Conservation (phyloP, 2,329 filamentous ascomycete species). For the Curvularia verruculosa region DNA sequence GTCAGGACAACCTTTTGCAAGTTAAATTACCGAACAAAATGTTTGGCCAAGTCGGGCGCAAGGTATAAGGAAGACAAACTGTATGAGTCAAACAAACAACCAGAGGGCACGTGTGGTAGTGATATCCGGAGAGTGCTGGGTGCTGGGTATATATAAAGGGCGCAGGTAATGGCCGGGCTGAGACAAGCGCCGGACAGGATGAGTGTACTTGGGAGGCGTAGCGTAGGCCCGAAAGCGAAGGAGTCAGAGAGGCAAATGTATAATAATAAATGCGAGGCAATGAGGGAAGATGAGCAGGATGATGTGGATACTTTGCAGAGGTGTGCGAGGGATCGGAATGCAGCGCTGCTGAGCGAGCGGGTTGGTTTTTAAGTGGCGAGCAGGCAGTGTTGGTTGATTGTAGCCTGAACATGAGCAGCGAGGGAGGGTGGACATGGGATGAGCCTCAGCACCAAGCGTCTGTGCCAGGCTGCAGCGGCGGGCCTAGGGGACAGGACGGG, state of each 20-base stretch:
- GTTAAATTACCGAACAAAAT: background rate
- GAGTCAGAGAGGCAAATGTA: conserved; percentile 33
- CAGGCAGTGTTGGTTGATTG: conserved; percentile 33
- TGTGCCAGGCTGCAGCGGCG: conserved; percentile 32
- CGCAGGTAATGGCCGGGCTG: conserved; percentile 33
- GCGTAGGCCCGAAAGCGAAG: conserved; percentile 22
- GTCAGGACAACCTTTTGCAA: background rate
- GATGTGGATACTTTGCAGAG: conserved; percentile 27
- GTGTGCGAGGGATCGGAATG: conserved; percentile 27
- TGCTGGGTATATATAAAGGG: conserved; percentile 20
- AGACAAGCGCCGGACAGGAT: conserved; percentile 34
- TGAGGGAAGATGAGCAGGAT: conserved; percentile 32
- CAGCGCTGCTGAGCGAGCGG: conserved; percentile 32
- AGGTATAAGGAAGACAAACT: conserved; percentile 2
- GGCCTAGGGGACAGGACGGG: no score
- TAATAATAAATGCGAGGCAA: conserved; percentile 26
- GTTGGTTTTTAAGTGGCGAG: conserved; percentile 28
- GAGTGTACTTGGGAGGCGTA: conserved; percentile 22
- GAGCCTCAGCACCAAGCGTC: conserved; percentile 22
- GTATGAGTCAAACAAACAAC: conserved; percentile 1
- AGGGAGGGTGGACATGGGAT: conserved; percentile 27
- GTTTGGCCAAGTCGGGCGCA: background rate
- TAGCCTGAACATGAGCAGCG: conserved; percentile 42
- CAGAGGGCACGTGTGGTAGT: background rate
- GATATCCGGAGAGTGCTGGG: conserved; percentile 8